phyloP scores from a whole-genome alignment of 768 basidiomycete genomes.

The Cyclocybe aegerita region DNA sequence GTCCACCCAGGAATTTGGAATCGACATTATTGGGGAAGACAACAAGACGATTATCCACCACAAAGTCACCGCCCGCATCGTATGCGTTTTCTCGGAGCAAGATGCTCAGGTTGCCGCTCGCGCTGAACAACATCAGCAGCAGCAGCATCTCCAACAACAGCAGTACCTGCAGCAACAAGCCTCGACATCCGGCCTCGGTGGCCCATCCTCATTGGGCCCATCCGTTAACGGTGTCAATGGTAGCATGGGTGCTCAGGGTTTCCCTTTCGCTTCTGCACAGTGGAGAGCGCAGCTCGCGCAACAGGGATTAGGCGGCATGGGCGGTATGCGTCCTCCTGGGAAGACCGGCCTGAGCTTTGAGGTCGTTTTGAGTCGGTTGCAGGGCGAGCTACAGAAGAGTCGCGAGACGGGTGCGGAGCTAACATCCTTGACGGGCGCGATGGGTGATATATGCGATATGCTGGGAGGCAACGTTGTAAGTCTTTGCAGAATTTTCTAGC shows the following conservation, averaged over 20 bases:
- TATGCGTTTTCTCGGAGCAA: constrained; percentile 84
- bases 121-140: constrained; percentile 58
- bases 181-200: neutral
- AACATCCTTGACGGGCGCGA: constrained; percentile 68
- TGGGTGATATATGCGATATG: constrained; percentile 55
- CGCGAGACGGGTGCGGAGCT: constrained; percentile 91
- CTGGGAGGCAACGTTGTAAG: constrained; percentile 80
- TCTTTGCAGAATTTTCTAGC: constrained; percentile 13
- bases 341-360: constrained; percentile 92
- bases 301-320: constrained; percentile 68
- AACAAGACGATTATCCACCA: constrained; percentile 98
- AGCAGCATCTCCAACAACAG: constrained; percentile 19
- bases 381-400: constrained; percentile 94
- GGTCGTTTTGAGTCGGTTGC: constrained; percentile 83
- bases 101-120: constrained; percentile 78
- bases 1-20: constrained; percentile 86
- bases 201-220: neutral
- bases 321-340: constrained; percentile 75
- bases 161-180: constrained; percentile 6
- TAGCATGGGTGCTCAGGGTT: constrained; percentile 14
- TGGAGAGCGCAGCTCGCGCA: constrained; percentile 59
- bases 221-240: constrained; percentile 2
- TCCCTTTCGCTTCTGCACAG: constrained; percentile 26
- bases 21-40: constrained; percentile 98
- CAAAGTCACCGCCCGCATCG: constrained; percentile 94